phyloP scores from a whole-genome alignment of 208 protist genomes.

The Strigomonas culicis region DNA sequence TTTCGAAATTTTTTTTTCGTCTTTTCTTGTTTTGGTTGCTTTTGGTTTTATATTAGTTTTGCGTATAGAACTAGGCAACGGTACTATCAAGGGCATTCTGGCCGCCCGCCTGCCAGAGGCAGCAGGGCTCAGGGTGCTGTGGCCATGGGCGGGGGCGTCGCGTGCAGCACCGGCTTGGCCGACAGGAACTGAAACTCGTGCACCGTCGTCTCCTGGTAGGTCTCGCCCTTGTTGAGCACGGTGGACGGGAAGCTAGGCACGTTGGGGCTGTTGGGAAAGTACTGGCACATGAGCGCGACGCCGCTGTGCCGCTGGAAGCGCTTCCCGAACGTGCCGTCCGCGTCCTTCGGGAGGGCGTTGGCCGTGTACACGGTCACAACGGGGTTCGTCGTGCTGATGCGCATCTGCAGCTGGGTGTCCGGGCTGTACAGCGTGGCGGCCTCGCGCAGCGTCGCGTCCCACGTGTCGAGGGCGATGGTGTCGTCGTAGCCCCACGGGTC shows the following conservation, averaged over 20 bases:
- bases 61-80: no score
- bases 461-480: conserved; percentile 61
- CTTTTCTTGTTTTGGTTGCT: neutral
- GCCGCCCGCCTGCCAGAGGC: no score
- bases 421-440: conserved; percentile 65
- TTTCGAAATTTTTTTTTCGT: neutral
- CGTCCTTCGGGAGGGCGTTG: conserved; percentile 50
- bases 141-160: no score
- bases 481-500: conserved; percentile 69
- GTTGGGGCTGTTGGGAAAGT: conserved; percentile 79
- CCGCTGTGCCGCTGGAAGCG: conserved; percentile 59
- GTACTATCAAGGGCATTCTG: no score
- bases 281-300: conserved; percentile 70
- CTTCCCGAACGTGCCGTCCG: conserved; percentile 41
- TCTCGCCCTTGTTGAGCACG: conserved; percentile 49
- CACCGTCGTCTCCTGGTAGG: conserved; percentile 60
- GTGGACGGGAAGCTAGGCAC: conserved; percentile 55
- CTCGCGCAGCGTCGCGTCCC: conserved; percentile 65
- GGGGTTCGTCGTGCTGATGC: conserved; percentile 62
- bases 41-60: neutral
- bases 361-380: conserved; percentile 65
- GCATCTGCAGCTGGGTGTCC: conserved; percentile 52
- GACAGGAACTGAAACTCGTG: conserved; percentile 59
- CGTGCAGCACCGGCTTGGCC: conserved; percentile 15
- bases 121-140: no score